phyloP scores from a whole-genome alignment of 2,329 filamentous ascomycete species.

The Fusarium veterinarium region DNA sequence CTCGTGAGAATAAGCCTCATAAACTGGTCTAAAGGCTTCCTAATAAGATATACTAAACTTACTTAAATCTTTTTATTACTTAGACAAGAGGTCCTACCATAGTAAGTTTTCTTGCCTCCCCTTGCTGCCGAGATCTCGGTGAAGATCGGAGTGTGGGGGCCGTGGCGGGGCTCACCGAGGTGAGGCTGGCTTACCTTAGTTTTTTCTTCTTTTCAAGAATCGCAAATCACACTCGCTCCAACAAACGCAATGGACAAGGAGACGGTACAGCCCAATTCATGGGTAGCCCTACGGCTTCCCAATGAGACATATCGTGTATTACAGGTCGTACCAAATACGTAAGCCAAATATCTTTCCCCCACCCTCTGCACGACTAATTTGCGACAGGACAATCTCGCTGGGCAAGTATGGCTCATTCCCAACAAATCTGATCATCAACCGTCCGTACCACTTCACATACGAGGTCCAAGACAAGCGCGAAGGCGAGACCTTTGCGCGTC shows the following conservation, averaged over 20 bases:
- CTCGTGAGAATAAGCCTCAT: background rate
- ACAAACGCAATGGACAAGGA: slow-evolving; percentile 47
- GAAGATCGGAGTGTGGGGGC: slow-evolving; percentile 32
- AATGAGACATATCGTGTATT: slow-evolving; percentile 68
- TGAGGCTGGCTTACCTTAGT: slow-evolving; percentile 40
- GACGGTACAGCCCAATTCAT: slow-evolving; percentile 64
- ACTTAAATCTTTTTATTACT: background rate
- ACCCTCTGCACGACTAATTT: slow-evolving; percentile 37
- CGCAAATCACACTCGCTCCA: slow-evolving; percentile 19
- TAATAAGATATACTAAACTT: background rate
- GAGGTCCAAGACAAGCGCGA: slow-evolving; percentile 81
- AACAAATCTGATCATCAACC: slow-evolving; percentile 88
- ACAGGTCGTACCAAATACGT: slow-evolving; percentile 72
- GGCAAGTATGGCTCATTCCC: slow-evolving; percentile 95
- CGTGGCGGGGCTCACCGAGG: slow-evolving; percentile 47
- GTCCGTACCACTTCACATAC: slow-evolving; percentile 91
- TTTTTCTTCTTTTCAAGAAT: slow-evolving; percentile 38
- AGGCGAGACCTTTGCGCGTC: slow-evolving; percentile 71
- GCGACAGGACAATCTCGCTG: slow-evolving; percentile 80
- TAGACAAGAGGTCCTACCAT: background rate
- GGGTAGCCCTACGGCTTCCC: slow-evolving; percentile 69
- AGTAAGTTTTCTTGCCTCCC: background rate
- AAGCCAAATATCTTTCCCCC: slow-evolving; percentile 33
- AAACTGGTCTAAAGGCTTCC: background rate
- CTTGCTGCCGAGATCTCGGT: slow-evolving; percentile 14